Evolutionary conservation across 129 eudicot species (phyloP).

Genomic region (Cynara cardunculus): DNA sequence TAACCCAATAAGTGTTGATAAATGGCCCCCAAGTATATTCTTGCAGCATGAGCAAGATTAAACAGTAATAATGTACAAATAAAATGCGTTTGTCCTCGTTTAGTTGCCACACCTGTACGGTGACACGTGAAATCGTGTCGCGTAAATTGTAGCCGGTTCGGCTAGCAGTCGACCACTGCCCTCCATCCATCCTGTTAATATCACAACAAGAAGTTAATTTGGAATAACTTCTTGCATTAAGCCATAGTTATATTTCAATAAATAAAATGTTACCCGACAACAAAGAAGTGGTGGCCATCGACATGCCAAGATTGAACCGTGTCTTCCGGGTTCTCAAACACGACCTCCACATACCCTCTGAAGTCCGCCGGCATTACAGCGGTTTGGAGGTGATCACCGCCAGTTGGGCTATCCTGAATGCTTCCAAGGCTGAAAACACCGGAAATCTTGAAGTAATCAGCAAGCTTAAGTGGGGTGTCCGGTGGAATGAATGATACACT

Average conservation of each 20-base stretch:
- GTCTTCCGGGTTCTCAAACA: constrained; percentile 63
- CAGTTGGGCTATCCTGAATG: constrained; percentile 50
- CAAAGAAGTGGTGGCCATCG: constrained; percentile 76
- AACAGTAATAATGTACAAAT: not conserved
- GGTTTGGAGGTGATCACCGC: constrained; percentile 49
- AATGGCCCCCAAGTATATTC: too few relatives aligned
- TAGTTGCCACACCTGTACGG: constrained; percentile 58
- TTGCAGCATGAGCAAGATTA: not conserved
- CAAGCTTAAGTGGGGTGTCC: constrained; percentile 75
- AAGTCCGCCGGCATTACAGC: constrained; percentile 62
- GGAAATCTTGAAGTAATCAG: constrained; percentile 68
- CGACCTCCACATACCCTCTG: constrained; percentile 56
- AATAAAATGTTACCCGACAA: constrained; percentile 53
- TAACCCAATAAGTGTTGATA: too few relatives aligned
- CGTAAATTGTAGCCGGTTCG: constrained; percentile 55
- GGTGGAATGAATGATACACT: constrained; percentile 49
- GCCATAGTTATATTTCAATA: not conserved
- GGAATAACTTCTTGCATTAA: not conserved
- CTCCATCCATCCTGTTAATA: constrained; percentile 63
- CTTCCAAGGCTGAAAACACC: constrained; percentile 69
- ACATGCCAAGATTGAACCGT: constrained; percentile 63
- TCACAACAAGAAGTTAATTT: not conserved
- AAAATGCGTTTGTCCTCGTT: not conserved
- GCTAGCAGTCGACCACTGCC: constrained; percentile 69
- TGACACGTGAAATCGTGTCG: constrained; percentile 69